Percentiles rank a stretch among this genome's conserved stretches.
Conservation (phyloP, 305 asterid species). For the Withania somnifera region DNA sequence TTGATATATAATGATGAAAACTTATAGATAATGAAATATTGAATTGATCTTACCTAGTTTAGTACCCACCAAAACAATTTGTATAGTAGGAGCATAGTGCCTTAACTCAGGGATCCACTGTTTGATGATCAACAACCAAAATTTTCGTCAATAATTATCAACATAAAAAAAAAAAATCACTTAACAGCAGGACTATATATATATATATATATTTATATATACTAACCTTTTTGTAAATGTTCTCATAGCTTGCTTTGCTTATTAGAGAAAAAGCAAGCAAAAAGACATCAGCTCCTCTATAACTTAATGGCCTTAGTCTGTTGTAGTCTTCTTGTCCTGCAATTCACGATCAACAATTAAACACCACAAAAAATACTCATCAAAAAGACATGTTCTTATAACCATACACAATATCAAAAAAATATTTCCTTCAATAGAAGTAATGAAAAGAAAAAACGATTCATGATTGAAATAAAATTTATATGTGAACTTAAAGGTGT, state of each 20-base stretch:
- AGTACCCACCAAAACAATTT: constrained; percentile 76
- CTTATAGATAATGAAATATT: neutral
- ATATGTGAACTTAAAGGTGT: neutral
- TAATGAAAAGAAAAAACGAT: neutral
- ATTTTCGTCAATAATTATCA: neutral
- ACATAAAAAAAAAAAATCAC: neutral
- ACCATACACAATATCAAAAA: neutral
- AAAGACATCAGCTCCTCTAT: constrained; percentile 90
- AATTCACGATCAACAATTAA: neutral
- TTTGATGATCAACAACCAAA: neutral
- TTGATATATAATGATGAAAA: neutral
- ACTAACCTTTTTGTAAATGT: constrained; percentile 71
- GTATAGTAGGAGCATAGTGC: constrained; percentile 65
- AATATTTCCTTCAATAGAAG: neutral
- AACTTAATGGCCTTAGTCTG: constrained; percentile 76
- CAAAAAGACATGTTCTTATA: neutral
- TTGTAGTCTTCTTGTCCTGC: constrained; percentile 92
- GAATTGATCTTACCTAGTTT: constrained; percentile 45
- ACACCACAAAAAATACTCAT: neutral
- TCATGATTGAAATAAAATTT: neutral
- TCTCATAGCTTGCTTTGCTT: constrained; percentile 88
- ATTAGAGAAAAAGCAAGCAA: constrained; percentile 66
- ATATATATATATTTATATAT: too few species aligned
- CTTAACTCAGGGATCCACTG: constrained; percentile 76
- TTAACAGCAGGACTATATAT: neutral